Evolutionary conservation across 768 basidiomycete species (phyloP), one percentile per base, ranked within the genome.

Genomic region (Collybia sordida): DNA sequence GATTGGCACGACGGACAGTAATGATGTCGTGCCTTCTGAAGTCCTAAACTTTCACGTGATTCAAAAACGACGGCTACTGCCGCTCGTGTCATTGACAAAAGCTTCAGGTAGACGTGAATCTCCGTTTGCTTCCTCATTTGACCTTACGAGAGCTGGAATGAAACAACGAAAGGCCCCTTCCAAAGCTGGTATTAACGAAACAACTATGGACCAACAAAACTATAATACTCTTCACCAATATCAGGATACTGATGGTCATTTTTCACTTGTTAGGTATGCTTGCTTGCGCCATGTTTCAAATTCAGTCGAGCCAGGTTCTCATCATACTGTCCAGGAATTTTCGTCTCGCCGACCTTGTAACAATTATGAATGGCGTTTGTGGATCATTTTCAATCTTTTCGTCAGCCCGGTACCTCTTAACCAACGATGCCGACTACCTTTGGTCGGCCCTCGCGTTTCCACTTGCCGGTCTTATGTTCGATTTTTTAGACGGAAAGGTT

Each of bases 311-410:
- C 31, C 9, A 31, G 14, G 14, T n/a, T 42, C 25, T 43, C 21
- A 51, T 21, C 46, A 52, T 23, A 21, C 47, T n/a, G 46, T 55
- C 17, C 60, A 97, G 97, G 59, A 98, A 98, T 69, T 99, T 99
- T 66, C 91, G 95, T 46, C 82, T 98, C 22, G 97, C 97, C 57
- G 97, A 99, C 74, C 80, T 97, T 45, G 93, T 99, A 60, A 99
- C 97, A 28, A 93, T 99, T 56, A 94, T 95, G 88, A 99, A 99
- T 65, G 97, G 97, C 39, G 88, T 98, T 68, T 99, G 97, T 72
- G 97, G 97, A 50, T 90, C 90, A 15, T 87, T 96, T 59, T 98
- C 94, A 22, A 82, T 99, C 64, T 94, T 98, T 69, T 90, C 87
- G 31, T 94, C 92, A 5, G 94, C 91, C 40, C 84, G 85, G 45